Evolutionary conservation across 2,329 filamentous ascomycete genomes (phyloP), one percentile per base, ranked within the genome.

Genomic region (Paracoccidioides brasiliensis): DNA sequence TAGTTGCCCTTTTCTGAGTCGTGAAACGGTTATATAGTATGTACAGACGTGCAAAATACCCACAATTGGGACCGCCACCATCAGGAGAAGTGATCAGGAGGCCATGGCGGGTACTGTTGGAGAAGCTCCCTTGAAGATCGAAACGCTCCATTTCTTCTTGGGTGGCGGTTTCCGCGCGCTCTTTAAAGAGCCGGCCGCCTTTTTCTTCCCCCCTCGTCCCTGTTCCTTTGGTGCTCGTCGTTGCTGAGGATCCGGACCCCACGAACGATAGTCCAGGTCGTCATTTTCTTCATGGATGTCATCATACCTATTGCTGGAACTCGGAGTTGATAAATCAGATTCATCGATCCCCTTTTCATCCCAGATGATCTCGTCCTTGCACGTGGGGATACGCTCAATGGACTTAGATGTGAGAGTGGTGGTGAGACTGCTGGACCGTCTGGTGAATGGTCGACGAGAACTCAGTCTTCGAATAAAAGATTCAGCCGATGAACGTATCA

Each of bases 401-500:
- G 62, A 56, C 8, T 59, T 58, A 6, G 57, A 22, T 10, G 56
- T 58, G 30, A 61, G 61, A 8, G 56, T 55, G 22, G 62, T 60
- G 22, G 72, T 70, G 48, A 77, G 63, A 60, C 84, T 87, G 42
- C 76, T 77, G 0, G 86, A 86, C 56, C 85, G 81, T 62, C 84
- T 86, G 41, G 81, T 80, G 65, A 94, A 90, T 50, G 85, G 85
- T 61, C 80, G 85, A 12, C 86, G 80, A 64, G 88, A 84, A 69
- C 88, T 95, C 59, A 96, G 78, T 67, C 90, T 94, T 53, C 90
- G 81, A 74, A 95, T 95, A 65, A 95, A 81, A 0, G 87, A 87
- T 40, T 88, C 89, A 10, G 90, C 87, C n/a, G 86, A 89, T 43
- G 81, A 81, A 52, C 86, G 79, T 49, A 93, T 84, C 3, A 88